Evolutionary conservation across 2,329 filamentous ascomycete genomes (phyloP).

Genomic region (Microcera coccophila): DNA sequence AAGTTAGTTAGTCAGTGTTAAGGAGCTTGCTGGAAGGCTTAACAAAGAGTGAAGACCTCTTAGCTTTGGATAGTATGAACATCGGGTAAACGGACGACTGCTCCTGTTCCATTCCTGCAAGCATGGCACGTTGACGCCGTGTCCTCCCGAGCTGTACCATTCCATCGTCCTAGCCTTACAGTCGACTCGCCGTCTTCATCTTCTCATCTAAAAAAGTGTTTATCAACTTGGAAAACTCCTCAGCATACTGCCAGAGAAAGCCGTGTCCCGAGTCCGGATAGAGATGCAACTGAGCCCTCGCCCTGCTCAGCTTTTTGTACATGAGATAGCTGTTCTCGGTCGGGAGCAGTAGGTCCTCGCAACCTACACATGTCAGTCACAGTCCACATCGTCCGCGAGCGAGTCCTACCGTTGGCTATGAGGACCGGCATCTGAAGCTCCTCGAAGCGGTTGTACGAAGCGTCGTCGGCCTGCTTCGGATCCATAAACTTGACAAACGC

Average conservation of each 20-base stretch:
- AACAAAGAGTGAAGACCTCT: too few species aligned
- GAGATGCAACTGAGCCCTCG: constrained; percentile 31
- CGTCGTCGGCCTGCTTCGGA: constrained; percentile 29
- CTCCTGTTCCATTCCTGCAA: too few species aligned
- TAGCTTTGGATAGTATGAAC: too few species aligned
- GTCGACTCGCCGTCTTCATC: constrained; percentile 11
- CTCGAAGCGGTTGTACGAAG: constrained; percentile 32
- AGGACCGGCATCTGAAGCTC: constrained; percentile 35
- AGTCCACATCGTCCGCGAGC: background rate
- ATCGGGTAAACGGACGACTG: too few species aligned
- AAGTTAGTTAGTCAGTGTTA: too few species aligned
- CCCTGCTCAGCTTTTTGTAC: constrained; percentile 33
- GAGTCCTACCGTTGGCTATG: constrained; percentile 36
- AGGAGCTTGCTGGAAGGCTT: too few species aligned
- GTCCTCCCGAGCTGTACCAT: too few species aligned
- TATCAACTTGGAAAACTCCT: constrained; percentile 30
- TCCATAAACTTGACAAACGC: constrained; percentile 37
- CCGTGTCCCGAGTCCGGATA: constrained; percentile 36
- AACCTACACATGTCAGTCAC: constrained; percentile 25
- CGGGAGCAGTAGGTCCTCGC: constrained; percentile 33
- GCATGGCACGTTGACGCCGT: too few species aligned
- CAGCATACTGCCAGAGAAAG: constrained; percentile 34
- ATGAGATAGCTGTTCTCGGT: constrained; percentile 37
- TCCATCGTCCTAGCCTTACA: too few species aligned
- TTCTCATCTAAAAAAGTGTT: constrained; percentile 30